Evolutionary conservation across 2,329 filamentous ascomycete genomes (phyloP).

Genomic region (Ophiostoma novo-ulmi): DNA sequence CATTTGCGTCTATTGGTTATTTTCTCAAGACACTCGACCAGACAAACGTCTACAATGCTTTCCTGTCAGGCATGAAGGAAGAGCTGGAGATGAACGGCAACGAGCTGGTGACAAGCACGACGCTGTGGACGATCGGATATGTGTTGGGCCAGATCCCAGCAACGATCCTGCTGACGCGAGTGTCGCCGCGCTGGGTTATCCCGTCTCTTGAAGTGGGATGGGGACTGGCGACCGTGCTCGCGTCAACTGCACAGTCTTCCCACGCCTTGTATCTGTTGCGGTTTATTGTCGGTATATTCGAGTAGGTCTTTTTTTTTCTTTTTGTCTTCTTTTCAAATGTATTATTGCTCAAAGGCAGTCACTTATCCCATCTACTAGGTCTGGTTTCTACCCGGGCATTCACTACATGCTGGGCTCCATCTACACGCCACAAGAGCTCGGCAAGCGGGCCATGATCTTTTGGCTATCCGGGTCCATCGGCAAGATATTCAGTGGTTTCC

Average conservation of each 20-base stretch:
- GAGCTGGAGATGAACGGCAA: conserved; percentile 49
- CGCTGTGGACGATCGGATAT: conserved; percentile 57
- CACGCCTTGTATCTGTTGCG: conserved; percentile 18
- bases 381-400: conserved; percentile 21
- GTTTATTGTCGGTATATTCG: conserved; percentile 17
- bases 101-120: conserved; percentile 45
- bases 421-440: conserved; percentile 21
- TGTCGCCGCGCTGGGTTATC: conserved; percentile 33
- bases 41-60: conserved; percentile 35
- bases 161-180: conserved; percentile 35
- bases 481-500: conserved; percentile 17
- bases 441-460: conserved; percentile 17
- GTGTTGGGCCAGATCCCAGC: conserved; percentile 42
- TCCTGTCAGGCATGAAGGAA: conserved; percentile 44
- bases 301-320: neutral
- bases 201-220: conserved; percentile 31
- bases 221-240: conserved; percentile 17
- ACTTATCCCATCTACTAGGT: neutral
- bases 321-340: too few species aligned
- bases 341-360: too few species aligned
- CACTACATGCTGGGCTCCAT: conserved; percentile 19
- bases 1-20: conserved; percentile 34
- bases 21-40: conserved; percentile 20
- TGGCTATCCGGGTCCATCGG: conserved; percentile 30
- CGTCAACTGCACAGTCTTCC: neutral